Conservation (phyloP, 2,329 filamentous ascomycete species). For the Fusarium equiseti region DNA sequence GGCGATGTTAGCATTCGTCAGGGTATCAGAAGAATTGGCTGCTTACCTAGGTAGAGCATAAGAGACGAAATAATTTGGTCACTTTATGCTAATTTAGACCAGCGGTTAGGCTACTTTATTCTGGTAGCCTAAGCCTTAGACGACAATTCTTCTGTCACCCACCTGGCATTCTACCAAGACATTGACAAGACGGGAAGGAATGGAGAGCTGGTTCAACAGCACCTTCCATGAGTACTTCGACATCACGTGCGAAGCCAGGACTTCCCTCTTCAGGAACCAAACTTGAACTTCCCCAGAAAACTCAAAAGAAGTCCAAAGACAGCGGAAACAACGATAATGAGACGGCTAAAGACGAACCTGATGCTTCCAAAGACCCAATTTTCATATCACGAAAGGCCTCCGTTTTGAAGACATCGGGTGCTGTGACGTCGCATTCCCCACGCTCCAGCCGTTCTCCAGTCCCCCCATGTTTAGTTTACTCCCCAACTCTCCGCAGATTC, state of each 20-base stretch:
- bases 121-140: too few relatives aligned
- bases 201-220: not conserved
- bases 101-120: too few relatives aligned
- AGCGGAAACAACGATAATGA: not conserved
- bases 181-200: conserved; percentile 9
- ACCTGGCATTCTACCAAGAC: not conserved
- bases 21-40: too few relatives aligned
- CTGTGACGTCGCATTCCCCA: conserved; percentile 48
- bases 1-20: not conserved
- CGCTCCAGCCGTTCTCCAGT: conserved; percentile 9
- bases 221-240: not conserved
- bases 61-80: too few relatives aligned
- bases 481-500: conserved; percentile 17
- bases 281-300: not conserved
- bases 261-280: not conserved
- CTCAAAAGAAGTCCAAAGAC: not conserved
- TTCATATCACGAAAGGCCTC: conserved; percentile 26
- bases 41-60: too few relatives aligned
- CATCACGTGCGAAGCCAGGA: conserved; percentile 6
- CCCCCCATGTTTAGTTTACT: conserved; percentile 29
- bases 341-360: not conserved
- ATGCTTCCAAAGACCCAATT: conserved; percentile 28
- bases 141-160: too few relatives aligned
- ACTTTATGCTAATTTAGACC: too few relatives aligned
- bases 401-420: not conserved